Evolutionary conservation across 768 basidiomycete species (phyloP), one percentile per base, ranked within the genome.

Genomic region (Lactarius akahatsu): DNA sequence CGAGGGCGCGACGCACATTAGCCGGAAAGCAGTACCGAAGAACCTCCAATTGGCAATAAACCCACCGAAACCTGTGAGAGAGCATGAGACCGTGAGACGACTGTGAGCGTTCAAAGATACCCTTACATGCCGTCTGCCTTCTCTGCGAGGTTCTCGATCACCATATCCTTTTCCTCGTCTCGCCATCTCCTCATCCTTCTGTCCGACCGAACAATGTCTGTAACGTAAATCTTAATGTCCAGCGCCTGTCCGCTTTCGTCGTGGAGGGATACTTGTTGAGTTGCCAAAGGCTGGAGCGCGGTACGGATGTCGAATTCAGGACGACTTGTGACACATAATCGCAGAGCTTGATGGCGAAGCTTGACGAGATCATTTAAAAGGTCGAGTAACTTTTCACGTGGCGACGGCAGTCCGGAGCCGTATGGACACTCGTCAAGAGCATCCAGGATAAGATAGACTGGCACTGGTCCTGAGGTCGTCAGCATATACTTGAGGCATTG

Each of bases 41-140:
- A 0, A 36, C n/a, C 20, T 63, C 43, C 15, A 63, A 36, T 36
- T 63, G 62, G 41, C 62, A 63, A 28, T 9, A 47, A 7, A 63
- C 57, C 56, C 56, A 63, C 23, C 57, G 62, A 38, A 57, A 63
- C 62, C 62, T 63, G 55, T 23, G 0, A 13, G 10, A 23, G n/a
- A 45, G 1, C 0, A 23, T 47, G 8, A 47, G 47, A 47, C 47
- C 10, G n/a, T 10, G n/a, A 9, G 9, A 2, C 47, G 6, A 45
- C 18, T 1, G 10, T 47, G n/a, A 47, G n/a, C 4, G 23, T 9
- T 47, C n/a, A 1, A 47, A 23, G 47, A 23, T 11, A 20, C 4
- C 23, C 47, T 26, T 26, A 50, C 47, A 50, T 50, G 10, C 47
- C 47, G 1, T 50, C 47, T 2, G 47, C 47, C 23, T 26, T 50